Percentiles rank a stretch among this genome's conserved stretches.
These are phyloP conservation scores for Orobanche coerulescens DNA, from an alignment of 257 asterid genomes.

Conservation along the genomic window DNA sequence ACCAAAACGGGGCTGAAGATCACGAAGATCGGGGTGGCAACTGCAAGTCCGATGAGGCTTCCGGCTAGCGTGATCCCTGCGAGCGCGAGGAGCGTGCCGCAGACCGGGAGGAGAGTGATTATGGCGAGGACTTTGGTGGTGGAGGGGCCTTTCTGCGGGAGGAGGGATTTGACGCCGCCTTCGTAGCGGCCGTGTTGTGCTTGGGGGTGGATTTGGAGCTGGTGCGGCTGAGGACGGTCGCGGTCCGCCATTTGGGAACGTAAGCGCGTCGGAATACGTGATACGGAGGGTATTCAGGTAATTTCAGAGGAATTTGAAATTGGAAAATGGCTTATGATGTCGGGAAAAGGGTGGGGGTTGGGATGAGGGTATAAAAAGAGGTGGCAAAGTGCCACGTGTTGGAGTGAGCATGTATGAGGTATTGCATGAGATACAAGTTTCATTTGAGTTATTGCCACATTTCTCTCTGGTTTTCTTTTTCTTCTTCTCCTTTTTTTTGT, in stretches of 20 bases:
- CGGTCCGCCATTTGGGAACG: constrained; percentile 36
- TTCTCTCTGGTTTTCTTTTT: background rate
- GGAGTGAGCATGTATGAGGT: constrained; percentile 30
- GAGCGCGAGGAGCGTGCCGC: constrained; percentile 51
- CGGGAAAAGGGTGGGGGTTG: background rate
- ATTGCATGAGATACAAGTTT: constrained; percentile 68
- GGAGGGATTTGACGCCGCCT: constrained; percentile 32
- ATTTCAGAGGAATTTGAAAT: background rate
- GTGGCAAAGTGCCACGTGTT: constrained; percentile 48
- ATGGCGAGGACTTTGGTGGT: constrained; percentile 52
- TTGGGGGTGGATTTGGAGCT: constrained; percentile 43
- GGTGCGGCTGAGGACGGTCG: constrained; percentile 52
- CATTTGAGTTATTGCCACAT: constrained; percentile 31
- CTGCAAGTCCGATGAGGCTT: constrained; percentile 49
- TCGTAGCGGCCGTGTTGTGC: constrained; percentile 25
- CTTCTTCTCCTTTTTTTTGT: background rate
- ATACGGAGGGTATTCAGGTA: background rate
- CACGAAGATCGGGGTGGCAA: constrained; percentile 58
- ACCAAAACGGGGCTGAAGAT: constrained; percentile 72
- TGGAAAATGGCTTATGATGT: background rate
- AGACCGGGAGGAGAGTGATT: constrained; percentile 54
- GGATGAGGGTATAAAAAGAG: constrained; percentile 24
- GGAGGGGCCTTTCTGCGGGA: constrained; percentile 53
- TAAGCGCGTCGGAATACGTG: constrained; percentile 14
- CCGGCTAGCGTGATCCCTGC: constrained; percentile 58